phyloP scores from a whole-genome alignment of 805 yeast species.

The Schizosaccharomyces octosporus region DNA sequence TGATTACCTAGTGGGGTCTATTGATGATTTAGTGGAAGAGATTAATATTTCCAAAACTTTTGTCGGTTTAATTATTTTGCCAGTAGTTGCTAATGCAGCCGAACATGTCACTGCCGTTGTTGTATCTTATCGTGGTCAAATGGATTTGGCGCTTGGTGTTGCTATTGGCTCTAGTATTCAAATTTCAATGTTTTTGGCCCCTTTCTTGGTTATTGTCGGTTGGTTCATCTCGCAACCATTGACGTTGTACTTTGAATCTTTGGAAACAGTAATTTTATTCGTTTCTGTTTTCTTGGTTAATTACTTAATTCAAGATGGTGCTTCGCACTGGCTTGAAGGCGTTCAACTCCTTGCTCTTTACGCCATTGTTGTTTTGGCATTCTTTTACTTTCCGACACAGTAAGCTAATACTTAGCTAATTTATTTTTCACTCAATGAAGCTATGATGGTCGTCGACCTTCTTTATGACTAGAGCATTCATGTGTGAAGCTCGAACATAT shows the following conservation, averaged over 20 bases:
- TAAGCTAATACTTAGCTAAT: too few relatives aligned
- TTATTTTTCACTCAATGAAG: too few relatives aligned
- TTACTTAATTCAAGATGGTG: slow-evolving; percentile 61
- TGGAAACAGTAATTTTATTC: slow-evolving; percentile 80
- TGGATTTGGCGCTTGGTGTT: slow-evolving; percentile 92
- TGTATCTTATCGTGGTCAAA: slow-evolving; percentile 85
- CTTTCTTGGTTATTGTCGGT: slow-evolving; percentile 83
- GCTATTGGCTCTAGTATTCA: slow-evolving; percentile 92
- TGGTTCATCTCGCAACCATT: slow-evolving; percentile 80
- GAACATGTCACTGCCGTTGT: slow-evolving; percentile 93
- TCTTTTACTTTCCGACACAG: slow-evolving; percentile 52
- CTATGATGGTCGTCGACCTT: too few relatives aligned
- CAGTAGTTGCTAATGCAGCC: slow-evolving; percentile 95
- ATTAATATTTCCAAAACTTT: slow-evolving; percentile 84
- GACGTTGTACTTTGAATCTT: slow-evolving; percentile 75
- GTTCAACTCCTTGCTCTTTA: slow-evolving; percentile 75
- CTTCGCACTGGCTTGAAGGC: slow-evolving; percentile 92
- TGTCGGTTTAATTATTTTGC: slow-evolving; percentile 77
- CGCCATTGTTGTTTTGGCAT: slow-evolving; percentile 66
- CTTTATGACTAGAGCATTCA: too few relatives aligned
- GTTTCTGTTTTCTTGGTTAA: slow-evolving; percentile 49
- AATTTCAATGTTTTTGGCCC: slow-evolving; percentile 84
- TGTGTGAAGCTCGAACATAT: too few relatives aligned
- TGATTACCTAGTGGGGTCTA: slow-evolving; percentile 78
- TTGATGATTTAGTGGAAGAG: slow-evolving; percentile 62